Base-by-base conservation (phyloP, 2,329 filamentous ascomycete genomes). In the Pezicula rhizophila region DNA sequence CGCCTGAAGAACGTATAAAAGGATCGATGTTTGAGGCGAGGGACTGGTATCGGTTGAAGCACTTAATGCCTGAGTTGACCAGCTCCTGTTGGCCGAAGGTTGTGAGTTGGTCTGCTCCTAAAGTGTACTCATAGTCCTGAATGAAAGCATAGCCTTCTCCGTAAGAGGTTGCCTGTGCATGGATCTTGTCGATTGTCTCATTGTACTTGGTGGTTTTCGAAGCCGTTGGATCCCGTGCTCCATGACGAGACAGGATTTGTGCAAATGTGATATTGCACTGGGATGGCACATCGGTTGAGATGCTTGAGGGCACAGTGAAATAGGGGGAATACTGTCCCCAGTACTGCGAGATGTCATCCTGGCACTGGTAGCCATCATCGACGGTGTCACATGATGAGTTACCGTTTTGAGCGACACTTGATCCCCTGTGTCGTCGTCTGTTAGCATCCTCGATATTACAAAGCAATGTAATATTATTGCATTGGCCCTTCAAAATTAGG, bases 251-350 rank as follows among this genome's bases (percentile, higher is more conserved):
- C 42, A 96, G 76, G 20, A 91, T 72, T 60, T 91, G 86, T 1
- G 78, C 91, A 66, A 95, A 92, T 2, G 84, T 92, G 57, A 92
- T 70, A 11, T 78, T 70, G 68, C 91, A 96, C n/a, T 72, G 74
- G 1, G 71, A 57, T 0, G 89, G 90, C 1, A 85, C 40, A 8
- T 70, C 7, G 72, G 71, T 6, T 74, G 80, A 71, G 45, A 89
- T 79, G 2, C 79, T 72, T 1, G 85, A 89, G 6, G 82, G 77
- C 0, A 91, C 84, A 1, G 84, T 77, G 68, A 87, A 96, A 69
- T 82, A 95, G 2, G 90, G 88, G 15, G 89, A 86, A 66, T 96
- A 96, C 65, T 92, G 89, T 48, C 90, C 91, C 89, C 89, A 95
- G 48, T 50, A 60, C 17, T 59, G 63, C 42, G 63, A 63, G 33